Percentiles rank a stretch among this genome's conserved stretches.
Conservation (phyloP, 192 early-diverging fungal genomes). For the Podila epicladia region DNA sequence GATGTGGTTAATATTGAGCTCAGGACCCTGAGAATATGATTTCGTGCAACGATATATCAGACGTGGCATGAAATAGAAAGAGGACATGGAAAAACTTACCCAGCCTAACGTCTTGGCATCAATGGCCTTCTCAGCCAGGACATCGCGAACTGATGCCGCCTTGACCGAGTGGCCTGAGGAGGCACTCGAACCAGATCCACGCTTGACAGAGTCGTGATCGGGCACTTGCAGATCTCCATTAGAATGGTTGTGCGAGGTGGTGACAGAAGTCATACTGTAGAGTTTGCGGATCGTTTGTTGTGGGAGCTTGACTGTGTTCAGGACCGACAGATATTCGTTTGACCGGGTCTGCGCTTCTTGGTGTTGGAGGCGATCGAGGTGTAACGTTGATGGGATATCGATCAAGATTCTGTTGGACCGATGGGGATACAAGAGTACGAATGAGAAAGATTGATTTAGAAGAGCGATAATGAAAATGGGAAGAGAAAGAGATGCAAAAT, state of each 20-base stretch:
- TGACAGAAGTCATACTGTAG: constrained; percentile 41
- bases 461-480: constrained; percentile 1
- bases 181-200: not conserved
- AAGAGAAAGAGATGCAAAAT: not conserved
- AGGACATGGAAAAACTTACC: constrained; percentile 11
- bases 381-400: constrained; percentile 47
- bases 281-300: constrained; percentile 49
- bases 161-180: constrained; percentile 36
- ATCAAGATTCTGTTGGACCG: constrained; percentile 32
- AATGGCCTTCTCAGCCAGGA: constrained; percentile 43
- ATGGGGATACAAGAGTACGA: not conserved
- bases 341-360: constrained; percentile 47
- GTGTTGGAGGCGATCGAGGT: constrained; percentile 45
- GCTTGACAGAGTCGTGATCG: not conserved
- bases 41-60: not conserved
- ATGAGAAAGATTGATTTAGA: not conserved
- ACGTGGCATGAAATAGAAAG: not conserved
- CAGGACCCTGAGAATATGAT: not conserved
- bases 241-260: constrained; percentile 6
- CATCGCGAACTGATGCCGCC: constrained; percentile 42
- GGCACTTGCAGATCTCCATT: constrained; percentile 13
- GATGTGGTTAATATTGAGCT: not conserved
- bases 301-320: constrained; percentile 50
- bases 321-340: constrained; percentile 44
- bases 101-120: constrained; percentile 47